A percentile compares a stretch with the other conserved stretches of the same genome.
phyloP scores from a whole-genome alignment of 2,329 filamentous ascomycete genomes.

The Ascochyta fabae region DNA sequence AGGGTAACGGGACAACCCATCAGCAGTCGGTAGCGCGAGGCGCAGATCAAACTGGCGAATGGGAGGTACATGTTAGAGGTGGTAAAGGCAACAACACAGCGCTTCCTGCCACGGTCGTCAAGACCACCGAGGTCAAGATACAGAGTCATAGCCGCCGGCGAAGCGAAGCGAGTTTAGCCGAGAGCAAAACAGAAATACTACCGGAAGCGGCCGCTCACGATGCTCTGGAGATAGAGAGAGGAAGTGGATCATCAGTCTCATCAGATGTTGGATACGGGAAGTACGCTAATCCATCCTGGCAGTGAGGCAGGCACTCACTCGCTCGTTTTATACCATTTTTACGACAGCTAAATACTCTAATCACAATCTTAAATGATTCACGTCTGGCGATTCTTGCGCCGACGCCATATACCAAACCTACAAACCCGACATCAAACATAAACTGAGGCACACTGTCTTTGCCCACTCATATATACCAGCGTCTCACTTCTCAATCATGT shows the following conservation, averaged over 20 bases:
- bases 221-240: slow-evolving; percentile 14
- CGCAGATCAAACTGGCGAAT: slow-evolving; percentile 15
- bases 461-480: too few species aligned
- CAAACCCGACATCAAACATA: too few species aligned
- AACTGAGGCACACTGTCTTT: too few species aligned
- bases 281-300: slow-evolving; percentile 19
- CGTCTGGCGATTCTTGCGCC: not conserved
- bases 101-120: slow-evolving; percentile 21
- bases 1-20: slow-evolving; percentile 8
- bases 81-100: slow-evolving; percentile 15
- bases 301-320: not conserved
- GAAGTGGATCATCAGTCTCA: slow-evolving; percentile 21
- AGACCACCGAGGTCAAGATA: slow-evolving; percentile 30
- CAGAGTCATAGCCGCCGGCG: slow-evolving; percentile 25
- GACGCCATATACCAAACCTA: too few species aligned
- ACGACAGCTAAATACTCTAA: slow-evolving; percentile 1
- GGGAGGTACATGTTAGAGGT: slow-evolving; percentile 24
- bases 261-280: slow-evolving; percentile 21
- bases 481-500: too few species aligned
- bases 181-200: slow-evolving; percentile 25
- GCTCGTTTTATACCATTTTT: not conserved
- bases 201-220: slow-evolving; percentile 13
- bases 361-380: not conserved
- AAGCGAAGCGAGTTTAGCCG: slow-evolving; percentile 20
- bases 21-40: slow-evolving; percentile 17